Percentiles rank a stretch among this genome's conserved stretches.
These are phyloP conservation scores for Neonectria sp. DNA, from an alignment of 2,329 filamentous ascomycete species.

Conservation along the genomic window DNA sequence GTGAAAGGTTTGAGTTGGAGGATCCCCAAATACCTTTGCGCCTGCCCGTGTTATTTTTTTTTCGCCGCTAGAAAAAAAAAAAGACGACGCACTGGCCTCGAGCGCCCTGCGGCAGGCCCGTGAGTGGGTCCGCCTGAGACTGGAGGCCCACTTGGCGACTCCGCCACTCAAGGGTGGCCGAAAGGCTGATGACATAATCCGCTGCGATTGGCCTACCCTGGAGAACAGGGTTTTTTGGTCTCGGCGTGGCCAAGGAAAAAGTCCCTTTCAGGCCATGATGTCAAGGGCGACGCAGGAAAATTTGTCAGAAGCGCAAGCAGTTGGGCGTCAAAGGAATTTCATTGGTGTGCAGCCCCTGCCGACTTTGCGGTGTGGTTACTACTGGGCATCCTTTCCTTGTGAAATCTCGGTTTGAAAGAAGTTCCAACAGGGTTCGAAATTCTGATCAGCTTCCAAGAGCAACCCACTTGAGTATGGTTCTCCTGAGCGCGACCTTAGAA, in stretches of 20 bases:
- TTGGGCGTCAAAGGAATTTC: not conserved
- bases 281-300: constrained; percentile 5
- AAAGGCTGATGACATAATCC: constrained; percentile 29
- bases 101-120: constrained; percentile 44
- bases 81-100: constrained; percentile 38
- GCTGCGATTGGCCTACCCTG: constrained; percentile 16
- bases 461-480: no score
- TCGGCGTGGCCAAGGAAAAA: not conserved
- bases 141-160: constrained; percentile 29
- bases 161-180: constrained; percentile 2
- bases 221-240: constrained; percentile 5
- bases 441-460: no score
- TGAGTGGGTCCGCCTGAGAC: constrained; percentile 24
- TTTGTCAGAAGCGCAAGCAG: not conserved
- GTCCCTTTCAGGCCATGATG: not conserved
- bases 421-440: no score
- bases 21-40: constrained; percentile 38
- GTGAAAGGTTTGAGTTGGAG: constrained; percentile 46
- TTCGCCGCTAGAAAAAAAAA: constrained; percentile 48
- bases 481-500: no score
- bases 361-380: not conserved
- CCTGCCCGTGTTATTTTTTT: constrained; percentile 44
- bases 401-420: not conserved
- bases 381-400: not conserved
- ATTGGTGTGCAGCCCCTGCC: not conserved